Percentiles rank a stretch among this genome's conserved stretches.
Conservation (phyloP, 1,284 basidiomycete species). For the Sanghuangporus weigelae region DNA sequence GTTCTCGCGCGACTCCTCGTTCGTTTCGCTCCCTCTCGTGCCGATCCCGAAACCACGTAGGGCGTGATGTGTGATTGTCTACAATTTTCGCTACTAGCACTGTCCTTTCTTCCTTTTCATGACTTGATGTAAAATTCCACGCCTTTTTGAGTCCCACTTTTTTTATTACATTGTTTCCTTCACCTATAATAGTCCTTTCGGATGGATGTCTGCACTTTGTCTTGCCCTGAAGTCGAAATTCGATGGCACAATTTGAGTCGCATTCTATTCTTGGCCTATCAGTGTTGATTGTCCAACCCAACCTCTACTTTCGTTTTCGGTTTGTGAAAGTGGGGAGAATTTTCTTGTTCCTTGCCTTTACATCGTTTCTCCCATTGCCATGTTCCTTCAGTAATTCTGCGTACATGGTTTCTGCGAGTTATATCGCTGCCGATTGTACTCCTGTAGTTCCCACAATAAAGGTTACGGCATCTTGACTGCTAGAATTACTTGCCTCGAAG, state of each 20-base stretch:
- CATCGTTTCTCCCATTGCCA: neutral
- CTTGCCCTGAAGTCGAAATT: neutral
- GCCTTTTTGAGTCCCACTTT: neutral
- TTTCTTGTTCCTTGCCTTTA: neutral
- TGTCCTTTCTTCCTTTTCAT: slow-evolving; percentile 3
- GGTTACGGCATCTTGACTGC: too few relatives aligned
- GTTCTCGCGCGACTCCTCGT: slow-evolving; percentile 45
- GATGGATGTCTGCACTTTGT: neutral
- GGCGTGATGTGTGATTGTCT: slow-evolving; percentile 13
- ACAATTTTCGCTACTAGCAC: slow-evolving; percentile 3
- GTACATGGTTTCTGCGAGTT: too few relatives aligned
- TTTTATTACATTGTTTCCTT: neutral
- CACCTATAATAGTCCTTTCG: neutral
- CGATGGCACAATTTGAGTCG: neutral
- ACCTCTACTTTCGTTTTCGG: neutral
- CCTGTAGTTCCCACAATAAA: neutral
- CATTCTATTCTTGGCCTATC: neutral
- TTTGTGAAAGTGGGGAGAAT: neutral
- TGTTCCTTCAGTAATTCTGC: neutral
- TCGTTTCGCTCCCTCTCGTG: slow-evolving; percentile 49
- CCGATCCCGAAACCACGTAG: slow-evolving; percentile 22
- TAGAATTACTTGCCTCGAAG: too few relatives aligned
- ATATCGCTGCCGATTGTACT: neutral
- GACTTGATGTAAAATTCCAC: neutral
- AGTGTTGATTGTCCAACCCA: neutral